Evolutionary conservation across 352 stramenopile species (phyloP), one percentile per base, ranked within the genome.

Genomic region (Pythium brachiatum): DNA sequence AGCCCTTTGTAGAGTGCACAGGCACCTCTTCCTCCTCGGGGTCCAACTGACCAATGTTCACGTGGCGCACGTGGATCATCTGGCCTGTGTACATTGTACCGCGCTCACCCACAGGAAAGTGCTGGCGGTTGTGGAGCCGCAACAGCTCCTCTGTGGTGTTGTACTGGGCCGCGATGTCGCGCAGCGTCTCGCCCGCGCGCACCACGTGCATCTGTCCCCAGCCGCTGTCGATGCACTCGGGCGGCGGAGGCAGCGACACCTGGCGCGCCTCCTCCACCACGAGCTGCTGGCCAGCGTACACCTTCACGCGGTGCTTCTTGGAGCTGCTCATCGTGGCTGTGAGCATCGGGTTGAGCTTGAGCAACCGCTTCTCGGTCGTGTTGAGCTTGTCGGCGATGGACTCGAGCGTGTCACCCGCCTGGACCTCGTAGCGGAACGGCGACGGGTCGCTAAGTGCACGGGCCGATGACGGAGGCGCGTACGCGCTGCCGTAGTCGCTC

Each of bases 201-300:
- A 93, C 83, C 21, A 93, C 54, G 54, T 95, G 86, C 83, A 94
- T 93, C 47, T 91, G 80, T 1, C 86, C 86, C 86, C 86, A 94
- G 50, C 86, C 86, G 44, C 86, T 76, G 73, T 94, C 86, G 48
- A 94, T 93, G 60, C 70, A 81, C 53, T 92, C 82, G 55, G 86
- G 83, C 23, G 80, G 80, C 26, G 83, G 86, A 25, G 86, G 83
- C 52, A 94, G 60, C 27, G 83, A 92, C 47, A 91, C 81, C 20
- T 73, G 74, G 26, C 68, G 66, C 52, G 82, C 78, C 48, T 90
- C 78, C 60, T 94, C 84, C 32, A 92, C 81, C 41, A 90, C 69
- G 39, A 93, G 71, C 60, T 92, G 79, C 69, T 94, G 84, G 20
- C 84, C 84, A 0, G 80, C 50, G 36, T 90, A 94, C 38, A 94